Base-by-base conservation (phyloP, 306 rosid species). In the Comarum palustre region DNA sequence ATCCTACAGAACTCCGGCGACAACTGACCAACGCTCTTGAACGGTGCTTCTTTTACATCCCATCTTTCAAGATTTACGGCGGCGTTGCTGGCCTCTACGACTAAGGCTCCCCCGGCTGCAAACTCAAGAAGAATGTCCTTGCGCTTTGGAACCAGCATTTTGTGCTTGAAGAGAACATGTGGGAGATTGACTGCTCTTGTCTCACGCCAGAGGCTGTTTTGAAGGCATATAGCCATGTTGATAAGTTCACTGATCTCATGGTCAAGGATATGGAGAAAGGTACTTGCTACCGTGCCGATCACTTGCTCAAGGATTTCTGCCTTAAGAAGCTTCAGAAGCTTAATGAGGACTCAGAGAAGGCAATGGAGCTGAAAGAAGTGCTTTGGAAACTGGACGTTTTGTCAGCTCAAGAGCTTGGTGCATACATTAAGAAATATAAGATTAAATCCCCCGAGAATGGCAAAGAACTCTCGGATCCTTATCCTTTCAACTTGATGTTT, bases 161-260 rank as follows among this genome's bases (percentile, higher is more conserved):
- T 75, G 93, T 94, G 73, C 86, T 85, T 22, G 99, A 91, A 79
- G 96, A 94, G 80, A 90, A 85, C 83, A 94, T 94, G 99, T 78
- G 90, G 73, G 99, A 94, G 68, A 95, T 94, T 63, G 96, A 90
- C 75, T 94, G 99, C 79, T 96, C 99, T 15, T 89, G 93, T 48
- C 90, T 94, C 59, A 91, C 96, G 2, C 97, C 97, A 3, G 97
- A 94, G 79, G 69, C 82, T 38, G 99, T 94, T 27, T 85, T 94
- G 15, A 89, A 86, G 77, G 97, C 96, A n/a, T 94, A 96, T 0
- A 97, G 95, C 17, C 99, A 94, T 25, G 95, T 94, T 2, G 97
- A 94, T 8, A 94, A 89, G 71, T 91, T 94, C 41, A 36, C 41
- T 36, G 41, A 36, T 36, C 41, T 36, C 5, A 36, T 36, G 41